Percentiles rank a stretch among this genome's conserved stretches.
Conservation (phyloP, 768 basidiomycete genomes). For the Chalciporus pseudorubinellus region DNA sequence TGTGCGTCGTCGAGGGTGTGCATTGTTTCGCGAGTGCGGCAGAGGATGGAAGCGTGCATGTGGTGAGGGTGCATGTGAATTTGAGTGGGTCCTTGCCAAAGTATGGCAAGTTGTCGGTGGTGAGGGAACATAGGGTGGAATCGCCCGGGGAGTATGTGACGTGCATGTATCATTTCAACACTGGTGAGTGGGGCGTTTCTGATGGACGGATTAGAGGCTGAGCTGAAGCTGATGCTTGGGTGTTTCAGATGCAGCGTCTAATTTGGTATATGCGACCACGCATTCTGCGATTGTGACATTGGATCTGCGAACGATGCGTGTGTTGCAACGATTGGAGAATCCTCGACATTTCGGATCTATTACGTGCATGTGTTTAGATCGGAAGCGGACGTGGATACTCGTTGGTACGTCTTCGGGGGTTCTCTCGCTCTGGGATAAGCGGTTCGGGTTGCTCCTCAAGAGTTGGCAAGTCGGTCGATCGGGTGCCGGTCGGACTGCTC, state of each 20-base stretch:
- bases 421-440: conserved; percentile 90
- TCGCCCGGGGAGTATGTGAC: conserved; percentile 78
- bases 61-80: conserved; percentile 78
- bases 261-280: conserved; percentile 82
- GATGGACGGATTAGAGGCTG: too few species aligned
- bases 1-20: conserved; percentile 82
- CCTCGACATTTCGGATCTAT: conserved; percentile 86
- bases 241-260: conserved; percentile 65
- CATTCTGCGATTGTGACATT: conserved; percentile 72
- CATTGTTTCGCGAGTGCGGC: conserved; percentile 89
- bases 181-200: conserved; percentile 50
- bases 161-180: conserved; percentile 76
- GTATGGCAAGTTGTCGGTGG: conserved; percentile 73
- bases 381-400: conserved; percentile 83
- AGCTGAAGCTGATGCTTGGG: not conserved
- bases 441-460: conserved; percentile 86
- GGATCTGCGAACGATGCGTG: conserved; percentile 82
- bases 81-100: conserved; percentile 71
- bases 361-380: conserved; percentile 79
- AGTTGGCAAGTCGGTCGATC: conserved; percentile 78
- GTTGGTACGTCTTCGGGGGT: conserved; percentile 85
- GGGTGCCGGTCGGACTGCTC: conserved; percentile 48
- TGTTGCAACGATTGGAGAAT: conserved; percentile 75
- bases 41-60: conserved; percentile 79
- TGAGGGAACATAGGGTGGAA: conserved; percentile 79